These are phyloP conservation scores for Micromonas commoda DNA, from an alignment of 139 green algal species.

Conservation along the genomic window DNA sequence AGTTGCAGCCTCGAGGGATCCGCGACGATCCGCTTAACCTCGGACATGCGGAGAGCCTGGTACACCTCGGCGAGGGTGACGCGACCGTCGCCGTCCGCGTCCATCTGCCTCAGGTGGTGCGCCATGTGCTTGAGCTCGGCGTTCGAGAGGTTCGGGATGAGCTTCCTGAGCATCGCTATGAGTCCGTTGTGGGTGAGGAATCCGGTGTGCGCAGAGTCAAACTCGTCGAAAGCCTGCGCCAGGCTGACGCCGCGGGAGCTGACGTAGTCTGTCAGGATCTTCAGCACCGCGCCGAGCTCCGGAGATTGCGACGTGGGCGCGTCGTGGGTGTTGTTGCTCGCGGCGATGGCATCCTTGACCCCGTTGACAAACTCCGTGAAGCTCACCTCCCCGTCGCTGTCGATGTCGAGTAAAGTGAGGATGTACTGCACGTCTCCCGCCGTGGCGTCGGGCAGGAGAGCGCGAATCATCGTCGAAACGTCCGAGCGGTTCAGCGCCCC, in stretches of 20 bases:
- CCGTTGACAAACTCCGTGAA: constrained; percentile 38
- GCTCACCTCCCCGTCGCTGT: constrained; percentile 42
- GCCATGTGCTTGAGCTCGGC: background rate
- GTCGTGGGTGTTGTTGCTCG: background rate
- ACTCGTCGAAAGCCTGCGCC: background rate
- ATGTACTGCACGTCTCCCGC: constrained; percentile 34
- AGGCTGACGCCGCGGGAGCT: background rate
- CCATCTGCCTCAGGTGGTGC: constrained; percentile 2
- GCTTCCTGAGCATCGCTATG: background rate
- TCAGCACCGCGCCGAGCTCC: background rate
- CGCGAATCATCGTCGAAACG: constrained; percentile 29
- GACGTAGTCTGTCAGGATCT: background rate
- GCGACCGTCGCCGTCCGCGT: constrained; percentile 16
- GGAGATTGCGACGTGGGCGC: background rate
- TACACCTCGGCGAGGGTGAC: constrained; percentile 14
- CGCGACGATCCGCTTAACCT: background rate
- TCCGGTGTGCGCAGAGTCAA: background rate
- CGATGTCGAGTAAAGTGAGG: constrained; percentile 44
- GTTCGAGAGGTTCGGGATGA: background rate
- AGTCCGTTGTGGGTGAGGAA: constrained; percentile 10
- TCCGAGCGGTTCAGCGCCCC: constrained; percentile 38
- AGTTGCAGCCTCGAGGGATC: background rate
- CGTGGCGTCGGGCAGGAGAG: constrained; percentile 33
- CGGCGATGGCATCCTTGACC: constrained; percentile 5
- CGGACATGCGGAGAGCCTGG: constrained; percentile 5